These are phyloP conservation scores for Cladosporium sp. DNA, from an alignment of 2,329 filamentous ascomycete species.

Conservation along the genomic window DNA sequence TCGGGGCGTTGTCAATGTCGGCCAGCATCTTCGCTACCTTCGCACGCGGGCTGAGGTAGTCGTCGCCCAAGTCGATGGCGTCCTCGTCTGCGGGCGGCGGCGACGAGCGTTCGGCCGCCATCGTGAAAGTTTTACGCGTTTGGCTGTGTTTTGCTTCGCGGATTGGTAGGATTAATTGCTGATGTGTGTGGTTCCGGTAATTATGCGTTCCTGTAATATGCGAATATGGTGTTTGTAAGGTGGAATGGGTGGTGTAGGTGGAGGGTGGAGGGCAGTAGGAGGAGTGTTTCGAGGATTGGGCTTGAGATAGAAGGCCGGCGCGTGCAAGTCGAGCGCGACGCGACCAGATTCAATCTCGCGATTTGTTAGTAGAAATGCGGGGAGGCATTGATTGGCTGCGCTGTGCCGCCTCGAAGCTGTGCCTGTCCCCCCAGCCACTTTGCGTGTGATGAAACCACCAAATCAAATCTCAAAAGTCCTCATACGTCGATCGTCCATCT, in stretches of 20 bases:
- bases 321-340: not conserved
- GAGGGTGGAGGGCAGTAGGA: not conserved
- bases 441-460: too few species aligned
- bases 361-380: not conserved
- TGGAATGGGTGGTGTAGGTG: not conserved
- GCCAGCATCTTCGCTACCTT: slow-evolving; percentile 33
- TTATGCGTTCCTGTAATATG: not conserved
- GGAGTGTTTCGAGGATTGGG: not conserved
- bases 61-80: slow-evolving; percentile 18
- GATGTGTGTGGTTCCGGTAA: not conserved
- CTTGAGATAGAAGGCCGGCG: not conserved
- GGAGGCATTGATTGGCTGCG: not conserved
- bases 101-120: slow-evolving; percentile 20
- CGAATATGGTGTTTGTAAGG: not conserved
- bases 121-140: not conserved
- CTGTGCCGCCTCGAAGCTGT: too few species aligned
- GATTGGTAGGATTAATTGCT: not conserved
- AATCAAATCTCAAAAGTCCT: not conserved
- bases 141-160: too few species aligned
- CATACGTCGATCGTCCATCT: not conserved
- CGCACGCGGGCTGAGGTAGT: slow-evolving; percentile 25
- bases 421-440: not conserved
- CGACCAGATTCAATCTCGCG: not conserved
- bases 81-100: slow-evolving; percentile 20
- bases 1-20: slow-evolving; percentile 30